Base-by-base conservation (phyloP, 768 basidiomycete species). In the Plicaturopsis crispa region DNA sequence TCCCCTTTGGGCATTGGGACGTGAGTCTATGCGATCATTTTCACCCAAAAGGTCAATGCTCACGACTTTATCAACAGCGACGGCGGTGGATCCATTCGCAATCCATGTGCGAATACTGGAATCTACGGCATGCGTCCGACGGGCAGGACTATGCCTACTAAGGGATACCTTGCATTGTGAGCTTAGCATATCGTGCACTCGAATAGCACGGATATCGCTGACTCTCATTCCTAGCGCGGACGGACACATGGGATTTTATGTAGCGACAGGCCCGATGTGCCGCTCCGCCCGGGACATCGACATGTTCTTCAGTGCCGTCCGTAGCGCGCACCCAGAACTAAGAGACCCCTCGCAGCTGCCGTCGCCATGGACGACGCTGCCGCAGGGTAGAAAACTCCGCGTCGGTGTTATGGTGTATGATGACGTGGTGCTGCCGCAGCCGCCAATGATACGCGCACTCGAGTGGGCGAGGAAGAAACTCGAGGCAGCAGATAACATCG, bases 1-100 rank as follows among this genome's bases (percentile, higher is more conserved):
- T 59, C 62, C 16, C 63, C 65, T 20, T 43, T 74, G 20, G 67
- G 73, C 5, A 52, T 72, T 18, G 69, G 70, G 20, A 66, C 63
- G n/a, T n/a, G n/a, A n/a, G n/a, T n/a, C n/a, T n/a, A n/a, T n/a
- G n/a, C 4, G 54, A 55, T 39, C 49, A 28, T 33, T 12, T 18
- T 24, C 1, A 4, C 33, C 5, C 20, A 30, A 18, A 28, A 12
- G 19, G 31, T 32, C 31, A 20, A 3, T 4, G 4, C 19, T 19
- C 21, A 21, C 11, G 5, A 19, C 40, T 10, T 19, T 13, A 5
- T 4, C 24, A 24, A 33, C 23, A 56, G 51, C 17, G 57, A 59
- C 35, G 38, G 17, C n/a, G 68, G 68, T 19, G 57, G 54, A n/a
- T 60, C 66, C 14, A 56, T 66, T 22, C 61, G 67, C 16, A 60